Conservation (phyloP, 202 grass and related monocot species). For the Setaria italica region DNA sequence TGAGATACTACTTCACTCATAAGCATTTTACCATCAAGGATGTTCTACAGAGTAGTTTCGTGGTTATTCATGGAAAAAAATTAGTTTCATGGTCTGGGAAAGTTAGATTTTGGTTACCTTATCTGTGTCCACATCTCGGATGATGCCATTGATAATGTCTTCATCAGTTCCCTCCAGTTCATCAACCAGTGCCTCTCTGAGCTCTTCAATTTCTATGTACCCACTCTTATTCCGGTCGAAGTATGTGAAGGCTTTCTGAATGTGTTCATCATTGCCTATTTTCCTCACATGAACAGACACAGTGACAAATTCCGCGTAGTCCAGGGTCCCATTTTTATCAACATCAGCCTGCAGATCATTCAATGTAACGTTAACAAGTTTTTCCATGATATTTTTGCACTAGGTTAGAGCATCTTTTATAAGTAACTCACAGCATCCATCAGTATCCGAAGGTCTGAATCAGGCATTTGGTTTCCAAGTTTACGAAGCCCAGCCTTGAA, state of each 20-base stretch:
- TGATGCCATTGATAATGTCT: slow-evolving; percentile 79
- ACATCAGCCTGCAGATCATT: slow-evolving; percentile 74
- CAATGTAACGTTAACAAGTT: slow-evolving; percentile 25
- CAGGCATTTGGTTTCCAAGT: slow-evolving; percentile 77
- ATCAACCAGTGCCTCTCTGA: slow-evolving; percentile 64
- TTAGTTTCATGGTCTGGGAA: not conserved
- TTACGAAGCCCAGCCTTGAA: slow-evolving; percentile 78
- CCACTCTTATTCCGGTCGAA: slow-evolving; percentile 79
- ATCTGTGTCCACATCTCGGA: slow-evolving; percentile 81
- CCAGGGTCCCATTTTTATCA: slow-evolving; percentile 76
- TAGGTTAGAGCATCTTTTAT: not conserved
- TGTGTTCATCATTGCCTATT: slow-evolving; percentile 84
- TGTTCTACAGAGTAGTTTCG: not conserved
- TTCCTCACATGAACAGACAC: slow-evolving; percentile 84
- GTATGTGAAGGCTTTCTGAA: slow-evolving; percentile 80
- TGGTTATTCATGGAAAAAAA: not conserved
- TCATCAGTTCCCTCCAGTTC: slow-evolving; percentile 76
- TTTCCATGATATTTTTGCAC: slow-evolving; percentile 4
- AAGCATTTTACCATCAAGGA: slow-evolving; percentile 1
- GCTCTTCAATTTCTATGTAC: slow-evolving; percentile 95
- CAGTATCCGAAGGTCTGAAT: slow-evolving; percentile 71
- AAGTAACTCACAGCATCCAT: slow-evolving; percentile 88
- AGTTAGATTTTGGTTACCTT: slow-evolving; percentile 62
- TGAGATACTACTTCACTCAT: not conserved
- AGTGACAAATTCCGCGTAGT: slow-evolving; percentile 86